Percentiles rank a stretch among this genome's conserved stretches.
Evolutionary conservation across 495 filamentous ascomycete species (phyloP).

Genomic region (Podospora anserina): DNA sequence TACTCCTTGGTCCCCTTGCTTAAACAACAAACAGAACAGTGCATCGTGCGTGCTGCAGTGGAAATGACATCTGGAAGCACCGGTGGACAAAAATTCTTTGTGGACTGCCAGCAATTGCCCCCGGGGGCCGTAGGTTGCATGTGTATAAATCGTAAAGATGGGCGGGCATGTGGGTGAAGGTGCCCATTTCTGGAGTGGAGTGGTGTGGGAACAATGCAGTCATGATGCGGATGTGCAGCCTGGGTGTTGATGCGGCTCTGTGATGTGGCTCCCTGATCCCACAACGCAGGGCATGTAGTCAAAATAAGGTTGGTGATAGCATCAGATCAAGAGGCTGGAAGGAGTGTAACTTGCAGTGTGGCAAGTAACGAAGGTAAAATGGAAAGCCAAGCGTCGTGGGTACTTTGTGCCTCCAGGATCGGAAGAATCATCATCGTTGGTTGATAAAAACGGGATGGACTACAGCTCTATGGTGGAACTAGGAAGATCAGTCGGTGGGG

Average conservation of each 20-base stretch:
- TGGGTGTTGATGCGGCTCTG: too few relatives aligned
- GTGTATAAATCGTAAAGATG: neutral
- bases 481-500: neutral
- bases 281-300: neutral
- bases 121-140: neutral
- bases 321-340: neutral
- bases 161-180: too few relatives aligned
- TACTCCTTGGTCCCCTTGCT: neutral
- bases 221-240: too few relatives aligned
- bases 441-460: neutral
- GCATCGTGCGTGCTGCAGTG: neutral
- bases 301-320: neutral
- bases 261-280: neutral
- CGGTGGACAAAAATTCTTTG: neutral
- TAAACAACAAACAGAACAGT: neutral
- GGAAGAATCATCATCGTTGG: neutral
- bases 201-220: too few relatives aligned
- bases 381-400: neutral
- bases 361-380: neutral
- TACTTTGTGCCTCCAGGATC: neutral
- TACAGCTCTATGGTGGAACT: neutral
- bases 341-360: neutral
- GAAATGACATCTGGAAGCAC: neutral
- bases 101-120: neutral
- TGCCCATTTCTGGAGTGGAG: too few relatives aligned